A percentile compares a stretch with the other conserved stretches of the same genome.
Evolutionary conservation across 2,329 filamentous ascomycete genomes (phyloP).

Genomic region (Trichocomaceae sp.): DNA sequence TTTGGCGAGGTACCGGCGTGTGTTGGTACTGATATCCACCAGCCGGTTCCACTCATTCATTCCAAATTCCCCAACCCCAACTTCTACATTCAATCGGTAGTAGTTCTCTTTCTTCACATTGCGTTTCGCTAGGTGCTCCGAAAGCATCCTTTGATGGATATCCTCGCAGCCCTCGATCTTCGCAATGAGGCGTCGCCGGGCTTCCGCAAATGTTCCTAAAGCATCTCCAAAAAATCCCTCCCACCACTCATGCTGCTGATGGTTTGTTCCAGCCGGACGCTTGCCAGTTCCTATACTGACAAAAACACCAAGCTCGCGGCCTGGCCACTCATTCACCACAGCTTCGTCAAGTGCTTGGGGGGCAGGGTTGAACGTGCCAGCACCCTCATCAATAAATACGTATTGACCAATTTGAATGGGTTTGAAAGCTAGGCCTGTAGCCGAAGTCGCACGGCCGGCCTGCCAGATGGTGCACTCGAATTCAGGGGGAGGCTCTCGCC

Average conservation of each 20-base stretch:
- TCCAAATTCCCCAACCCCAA: slow-evolving; percentile 91
- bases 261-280: slow-evolving; percentile 64
- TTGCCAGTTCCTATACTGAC: slow-evolving; percentile 92
- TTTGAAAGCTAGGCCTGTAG: slow-evolving; percentile 90
- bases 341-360: slow-evolving; percentile 85
- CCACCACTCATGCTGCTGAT: slow-evolving; percentile 72
- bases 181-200: slow-evolving; percentile 70
- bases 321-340: slow-evolving; percentile 87
- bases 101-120: slow-evolving; percentile 85
- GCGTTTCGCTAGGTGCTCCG: slow-evolving; percentile 67
- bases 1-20: slow-evolving; percentile 71
- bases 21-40: slow-evolving; percentile 91
- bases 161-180: slow-evolving; percentile 95
- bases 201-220: slow-evolving; percentile 85
- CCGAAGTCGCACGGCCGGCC: slow-evolving; percentile 86
- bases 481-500: slow-evolving; percentile 82
- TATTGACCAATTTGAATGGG: slow-evolving; percentile 91
- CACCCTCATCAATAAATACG: slow-evolving; percentile 86
- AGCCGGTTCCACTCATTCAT: slow-evolving; percentile 98
- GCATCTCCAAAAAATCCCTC: slow-evolving; percentile 68
- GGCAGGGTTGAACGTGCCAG: slow-evolving; percentile 84
- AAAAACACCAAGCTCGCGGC: slow-evolving; percentile 84
- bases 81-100: slow-evolving; percentile 92
- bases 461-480: slow-evolving; percentile 96
- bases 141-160: slow-evolving; percentile 80